Percentiles rank a stretch among this genome's conserved stretches.
These are phyloP conservation scores for Beta vulgaris DNA, from an alignment of 148 eudicot genomes.

Conservation along the genomic window DNA sequence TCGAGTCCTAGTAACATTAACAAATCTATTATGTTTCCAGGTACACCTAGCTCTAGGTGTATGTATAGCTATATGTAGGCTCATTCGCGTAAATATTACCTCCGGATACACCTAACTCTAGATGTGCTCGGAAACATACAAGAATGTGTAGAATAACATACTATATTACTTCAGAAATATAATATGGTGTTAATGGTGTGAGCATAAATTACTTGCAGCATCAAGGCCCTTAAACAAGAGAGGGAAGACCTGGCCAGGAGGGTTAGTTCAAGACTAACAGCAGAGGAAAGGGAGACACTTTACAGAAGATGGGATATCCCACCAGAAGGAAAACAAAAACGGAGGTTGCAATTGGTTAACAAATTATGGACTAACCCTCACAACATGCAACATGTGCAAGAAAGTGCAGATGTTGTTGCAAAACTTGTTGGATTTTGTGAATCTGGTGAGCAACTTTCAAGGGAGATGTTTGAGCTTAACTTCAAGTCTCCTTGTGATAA, in stretches of 20 bases:
- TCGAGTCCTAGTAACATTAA: too few species aligned
- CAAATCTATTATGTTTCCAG: too few species aligned
- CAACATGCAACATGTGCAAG: slow-evolving; percentile 75
- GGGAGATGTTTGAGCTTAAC: slow-evolving; percentile 94
- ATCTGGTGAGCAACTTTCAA: slow-evolving; percentile 58
- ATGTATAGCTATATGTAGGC: too few species aligned
- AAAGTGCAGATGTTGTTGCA: slow-evolving; percentile 91
- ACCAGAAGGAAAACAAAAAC: slow-evolving; percentile 74
- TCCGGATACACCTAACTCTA: too few species aligned
- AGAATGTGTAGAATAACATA: too few species aligned
- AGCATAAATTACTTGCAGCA: slow-evolving; percentile 40
- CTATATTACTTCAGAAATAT: neutral
- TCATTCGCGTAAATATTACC: too few species aligned
- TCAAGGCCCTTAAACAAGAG: slow-evolving; percentile 87
- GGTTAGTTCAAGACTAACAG: slow-evolving; percentile 68
- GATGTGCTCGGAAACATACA: too few species aligned
- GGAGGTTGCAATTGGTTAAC: slow-evolving; percentile 85
- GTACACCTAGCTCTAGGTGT: too few species aligned
- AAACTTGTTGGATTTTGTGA: slow-evolving; percentile 95
- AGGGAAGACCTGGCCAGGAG: slow-evolving; percentile 90
- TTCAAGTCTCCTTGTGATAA: slow-evolving; percentile 72
- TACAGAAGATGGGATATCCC: slow-evolving; percentile 93
- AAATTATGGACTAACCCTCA: slow-evolving; percentile 94
- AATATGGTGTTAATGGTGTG: neutral
- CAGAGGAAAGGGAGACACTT: slow-evolving; percentile 76